Percentiles rank a stretch among this genome's conserved stretches.
Conservation (phyloP, 805 yeast species). For the Hanseniaspora lindneri region DNA sequence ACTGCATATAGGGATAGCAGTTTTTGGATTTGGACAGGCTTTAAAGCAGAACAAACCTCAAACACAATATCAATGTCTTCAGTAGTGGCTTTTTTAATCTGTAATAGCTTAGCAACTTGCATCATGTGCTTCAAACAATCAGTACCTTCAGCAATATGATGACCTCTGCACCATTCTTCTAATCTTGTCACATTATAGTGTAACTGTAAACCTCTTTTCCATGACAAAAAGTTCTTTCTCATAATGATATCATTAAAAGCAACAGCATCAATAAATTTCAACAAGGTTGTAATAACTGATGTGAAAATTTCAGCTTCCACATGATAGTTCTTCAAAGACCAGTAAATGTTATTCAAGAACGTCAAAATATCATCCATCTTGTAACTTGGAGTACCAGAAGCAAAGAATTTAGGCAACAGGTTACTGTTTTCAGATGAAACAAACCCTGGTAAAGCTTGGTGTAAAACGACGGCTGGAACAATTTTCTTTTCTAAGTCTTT, state of each 20-base stretch:
- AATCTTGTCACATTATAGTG: constrained; percentile 91
- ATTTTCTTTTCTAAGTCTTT: constrained; percentile 82
- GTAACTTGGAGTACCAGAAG: constrained; percentile 48
- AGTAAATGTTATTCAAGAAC: constrained; percentile 77
- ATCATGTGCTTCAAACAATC: constrained; percentile 72
- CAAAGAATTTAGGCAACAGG: constrained; percentile 71
- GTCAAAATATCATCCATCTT: constrained; percentile 92
- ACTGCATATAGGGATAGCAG: constrained; percentile 76
- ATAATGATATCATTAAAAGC: constrained; percentile 91
- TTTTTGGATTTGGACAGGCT: constrained; percentile 92
- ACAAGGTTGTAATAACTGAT: constrained; percentile 70
- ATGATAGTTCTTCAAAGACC: constrained; percentile 85
- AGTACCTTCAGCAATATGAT: constrained; percentile 78
- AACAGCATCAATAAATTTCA: constrained; percentile 77
- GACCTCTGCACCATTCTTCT: constrained; percentile 97
- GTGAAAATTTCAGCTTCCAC: constrained; percentile 75
- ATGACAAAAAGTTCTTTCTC: constrained; percentile 86
- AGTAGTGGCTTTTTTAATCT: constrained; percentile 75
- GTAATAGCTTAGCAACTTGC: constrained; percentile 87
- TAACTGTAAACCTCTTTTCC: constrained; percentile 96
- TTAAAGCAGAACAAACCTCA: constrained; percentile 87
- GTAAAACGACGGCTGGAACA: constrained; percentile 85
- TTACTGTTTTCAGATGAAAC: constrained; percentile 72
- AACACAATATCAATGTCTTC: constrained; percentile 85
- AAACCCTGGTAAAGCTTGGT: constrained; percentile 94